Evolutionary conservation across 1,284 basidiomycete genomes (phyloP).

Genomic region (Sporisorium iseilematis-ciliati): DNA sequence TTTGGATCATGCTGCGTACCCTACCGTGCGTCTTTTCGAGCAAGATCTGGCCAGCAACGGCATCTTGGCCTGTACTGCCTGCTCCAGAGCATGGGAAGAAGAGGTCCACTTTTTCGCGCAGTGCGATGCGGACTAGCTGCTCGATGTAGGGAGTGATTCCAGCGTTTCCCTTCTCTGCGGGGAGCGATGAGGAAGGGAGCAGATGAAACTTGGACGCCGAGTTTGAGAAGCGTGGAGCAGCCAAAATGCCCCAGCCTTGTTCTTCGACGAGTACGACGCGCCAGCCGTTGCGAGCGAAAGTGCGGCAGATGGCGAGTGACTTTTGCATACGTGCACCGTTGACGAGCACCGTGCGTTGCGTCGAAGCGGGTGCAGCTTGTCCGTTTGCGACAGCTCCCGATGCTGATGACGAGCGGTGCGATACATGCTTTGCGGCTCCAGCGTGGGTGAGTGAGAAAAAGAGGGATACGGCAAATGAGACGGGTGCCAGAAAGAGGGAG

Average conservation of each 20-base stretch:
- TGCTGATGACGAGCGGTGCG: neutral
- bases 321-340: conserved; percentile 72
- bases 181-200: conserved; percentile 37
- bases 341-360: conserved; percentile 68
- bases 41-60: conserved; percentile 68
- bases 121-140: conserved; percentile 65
- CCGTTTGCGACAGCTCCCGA: conserved; percentile 6
- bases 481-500: conserved; percentile 28
- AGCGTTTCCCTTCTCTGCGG: conserved; percentile 5
- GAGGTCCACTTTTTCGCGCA: conserved; percentile 65
- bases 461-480: conserved; percentile 29
- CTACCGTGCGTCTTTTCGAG: conserved; percentile 51
- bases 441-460: conserved; percentile 44
- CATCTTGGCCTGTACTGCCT: conserved; percentile 71
- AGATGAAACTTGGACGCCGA: conserved; percentile 59
- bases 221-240: conserved; percentile 70
- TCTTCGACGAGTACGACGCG: conserved; percentile 71
- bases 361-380: neutral
- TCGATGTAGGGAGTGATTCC: conserved; percentile 61
- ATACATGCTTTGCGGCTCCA: neutral
- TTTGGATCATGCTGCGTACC: conserved; percentile 69
- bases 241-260: conserved; percentile 70
- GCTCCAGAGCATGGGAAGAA: conserved; percentile 72
- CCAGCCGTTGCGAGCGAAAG: conserved; percentile 71
- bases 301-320: conserved; percentile 70